Conservation (phyloP, 1,284 basidiomycete genomes). For the Cystobasidiaceae sp. region DNA sequence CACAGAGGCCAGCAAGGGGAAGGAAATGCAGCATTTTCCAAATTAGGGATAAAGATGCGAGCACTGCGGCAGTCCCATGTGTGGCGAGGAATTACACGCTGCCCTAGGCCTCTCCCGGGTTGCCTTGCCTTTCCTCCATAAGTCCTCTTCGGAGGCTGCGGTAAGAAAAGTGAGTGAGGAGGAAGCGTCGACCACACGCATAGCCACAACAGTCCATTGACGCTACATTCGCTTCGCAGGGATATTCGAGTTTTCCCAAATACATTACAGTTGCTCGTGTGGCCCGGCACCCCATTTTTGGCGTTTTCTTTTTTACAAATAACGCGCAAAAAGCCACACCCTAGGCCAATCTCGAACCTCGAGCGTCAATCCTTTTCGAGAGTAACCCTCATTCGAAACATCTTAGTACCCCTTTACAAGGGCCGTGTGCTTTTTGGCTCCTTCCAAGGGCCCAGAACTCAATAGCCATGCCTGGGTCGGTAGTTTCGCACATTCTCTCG, state of each 20-base stretch:
- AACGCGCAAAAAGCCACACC: background rate
- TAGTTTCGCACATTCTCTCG: conserved; percentile 25
- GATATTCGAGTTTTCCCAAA: conserved; percentile 27
- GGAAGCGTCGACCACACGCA: too few species aligned
- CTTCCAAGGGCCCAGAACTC: too few species aligned
- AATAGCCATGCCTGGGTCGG: conserved; percentile 27
- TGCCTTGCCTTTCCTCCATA: conserved; percentile 1
- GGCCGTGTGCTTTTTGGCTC: too few species aligned
- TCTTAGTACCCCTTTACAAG: conserved; percentile 24
- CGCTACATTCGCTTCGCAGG: background rate
- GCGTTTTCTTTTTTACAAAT: background rate
- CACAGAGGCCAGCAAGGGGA: background rate
- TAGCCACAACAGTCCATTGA: background rate
- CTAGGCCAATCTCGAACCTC: conserved; percentile 15
- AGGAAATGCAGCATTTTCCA: background rate
- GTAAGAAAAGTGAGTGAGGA: conserved; percentile 25
- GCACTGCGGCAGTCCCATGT: background rate
- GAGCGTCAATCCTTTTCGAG: conserved; percentile 31
- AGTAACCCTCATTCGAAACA: background rate
- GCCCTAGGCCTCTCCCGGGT: too few species aligned
- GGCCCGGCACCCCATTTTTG: conserved; percentile 8
- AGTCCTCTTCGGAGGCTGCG: conserved; percentile 30
- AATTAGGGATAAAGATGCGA: background rate
- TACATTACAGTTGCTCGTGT: conserved; percentile 24
- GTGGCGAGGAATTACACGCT: background rate